Percentiles rank a stretch among this genome's conserved stretches.
Evolutionary conservation across 2,329 filamentous ascomycete species (phyloP).

Genomic region (Pseudogymnoascus sp.): DNA sequence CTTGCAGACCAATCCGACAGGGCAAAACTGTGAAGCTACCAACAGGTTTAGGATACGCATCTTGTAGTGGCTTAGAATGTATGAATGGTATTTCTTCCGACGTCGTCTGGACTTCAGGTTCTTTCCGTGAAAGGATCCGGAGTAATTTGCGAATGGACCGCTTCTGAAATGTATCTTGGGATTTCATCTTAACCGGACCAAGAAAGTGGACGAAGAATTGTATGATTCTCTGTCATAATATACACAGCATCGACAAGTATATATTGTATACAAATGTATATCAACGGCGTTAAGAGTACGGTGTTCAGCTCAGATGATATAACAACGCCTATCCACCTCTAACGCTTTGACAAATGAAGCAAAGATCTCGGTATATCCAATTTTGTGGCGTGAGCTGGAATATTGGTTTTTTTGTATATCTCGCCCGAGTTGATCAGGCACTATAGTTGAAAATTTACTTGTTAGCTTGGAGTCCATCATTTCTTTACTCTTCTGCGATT

Average conservation of each 20-base stretch:
- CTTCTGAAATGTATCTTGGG: background rate
- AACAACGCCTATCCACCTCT: background rate
- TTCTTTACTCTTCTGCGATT: background rate
- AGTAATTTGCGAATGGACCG: background rate
- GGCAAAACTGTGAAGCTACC: background rate
- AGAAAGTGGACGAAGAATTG: background rate
- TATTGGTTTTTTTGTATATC: background rate
- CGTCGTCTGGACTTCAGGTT: background rate
- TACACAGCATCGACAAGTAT: background rate
- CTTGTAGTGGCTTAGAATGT: background rate
- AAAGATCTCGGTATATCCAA: background rate
- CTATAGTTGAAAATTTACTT: background rate
- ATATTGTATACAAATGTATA: background rate
- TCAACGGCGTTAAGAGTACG: background rate
- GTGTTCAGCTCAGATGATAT: background rate
- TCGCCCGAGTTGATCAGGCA: background rate
- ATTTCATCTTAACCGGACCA: background rate
- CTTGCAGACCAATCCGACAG: background rate
- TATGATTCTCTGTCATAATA: background rate
- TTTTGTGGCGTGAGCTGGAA: background rate
- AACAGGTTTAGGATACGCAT: background rate
- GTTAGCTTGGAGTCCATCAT: background rate
- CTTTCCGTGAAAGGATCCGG: background rate
- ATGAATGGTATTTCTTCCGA: background rate
- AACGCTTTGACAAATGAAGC: background rate